Evolutionary conservation across 768 basidiomycete genomes (phyloP), one percentile per base, ranked within the genome.

Genomic region (Piloderma croceum): DNA sequence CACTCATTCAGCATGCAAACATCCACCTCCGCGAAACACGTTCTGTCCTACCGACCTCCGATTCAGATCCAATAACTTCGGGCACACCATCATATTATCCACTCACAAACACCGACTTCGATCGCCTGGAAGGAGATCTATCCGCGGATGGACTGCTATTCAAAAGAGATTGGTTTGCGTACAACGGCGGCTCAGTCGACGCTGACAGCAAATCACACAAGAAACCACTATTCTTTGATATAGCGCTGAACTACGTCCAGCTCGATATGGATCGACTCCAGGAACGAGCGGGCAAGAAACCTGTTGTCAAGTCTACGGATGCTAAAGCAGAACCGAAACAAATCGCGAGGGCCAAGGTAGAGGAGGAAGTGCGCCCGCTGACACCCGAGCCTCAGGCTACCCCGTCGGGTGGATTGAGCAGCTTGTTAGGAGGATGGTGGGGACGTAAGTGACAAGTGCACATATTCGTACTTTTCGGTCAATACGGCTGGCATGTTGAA

Each of bases 201-300:
- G 56, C 58, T 0, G 69, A 74, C 35, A 55, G 67, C 36, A 69
- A 72, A 51, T 60, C 68, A 27, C 68, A 81, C 54, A 81, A 83
- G 66, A 94, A 94, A 56, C 89, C 90, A 12, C 53, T 90, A 29
- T 96, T 97, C 69, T 96, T 93, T 63, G 89, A 96, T 57, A 85
- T 90, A 45, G 92, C 90, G 13, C 78, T 92, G 52, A 96, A 94
- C 62, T 96, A 94, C 55, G 81, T 90, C 40, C 79, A 86, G 47
- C 61, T 91, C 44, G 87, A 92, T 52, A 83, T 92, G 79, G 84
- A 88, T 33, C 65, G 76, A 37, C 61, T 96, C 43, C 64, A 79
- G 52, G 74, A 72, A 43, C 69, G 83, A 13, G 86, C 83, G 3
- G 90, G 90, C 2, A 81, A 79, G 63, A 58, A 54, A 25, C 33